A percentile compares a stretch with the other conserved stretches of the same genome.
These are phyloP conservation scores for Blastosporella zonata DNA, from an alignment of 1,284 basidiomycete species.

Conservation along the genomic window DNA sequence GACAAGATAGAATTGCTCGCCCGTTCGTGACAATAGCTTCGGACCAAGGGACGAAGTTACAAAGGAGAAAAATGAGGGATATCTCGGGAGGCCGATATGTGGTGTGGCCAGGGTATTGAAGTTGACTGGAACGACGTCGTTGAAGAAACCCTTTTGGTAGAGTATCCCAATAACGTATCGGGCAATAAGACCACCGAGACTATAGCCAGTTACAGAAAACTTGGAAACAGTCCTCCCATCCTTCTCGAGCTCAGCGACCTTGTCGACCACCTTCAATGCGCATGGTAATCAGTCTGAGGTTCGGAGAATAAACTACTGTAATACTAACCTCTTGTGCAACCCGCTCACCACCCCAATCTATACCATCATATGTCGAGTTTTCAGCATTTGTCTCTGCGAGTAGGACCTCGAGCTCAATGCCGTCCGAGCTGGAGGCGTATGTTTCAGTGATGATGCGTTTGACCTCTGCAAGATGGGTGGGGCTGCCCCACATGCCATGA, in stretches of 20 bases:
- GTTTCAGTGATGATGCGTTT: conserved; percentile 34
- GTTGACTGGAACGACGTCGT: conserved; percentile 64
- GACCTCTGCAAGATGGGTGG: conserved; percentile 41
- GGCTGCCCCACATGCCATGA: conserved; percentile 86
- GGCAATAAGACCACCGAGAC: conserved; percentile 76
- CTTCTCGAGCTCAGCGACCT: conserved; percentile 49
- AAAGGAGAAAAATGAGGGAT: conserved; percentile 59
- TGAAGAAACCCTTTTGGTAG: conserved; percentile 67
- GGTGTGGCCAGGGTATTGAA: conserved; percentile 85
- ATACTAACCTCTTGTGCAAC: conserved; percentile 37
- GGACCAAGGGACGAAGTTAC: conserved; percentile 64
- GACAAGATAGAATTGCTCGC: conserved; percentile 74
- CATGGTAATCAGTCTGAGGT: neutral
- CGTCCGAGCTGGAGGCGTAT: conserved; percentile 24
- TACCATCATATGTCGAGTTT: conserved; percentile 68
- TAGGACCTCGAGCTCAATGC: conserved; percentile 44
- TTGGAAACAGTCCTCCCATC: conserved; percentile 54
- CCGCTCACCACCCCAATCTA: conserved; percentile 73
- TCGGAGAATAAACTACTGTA: neutral
- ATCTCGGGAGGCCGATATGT: conserved; percentile 66
- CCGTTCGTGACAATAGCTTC: conserved; percentile 69
- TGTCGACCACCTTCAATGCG: conserved; percentile 29
- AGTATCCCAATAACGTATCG: conserved; percentile 77
- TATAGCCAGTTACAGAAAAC: conserved; percentile 78
- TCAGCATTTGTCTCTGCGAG: conserved; percentile 52